These are phyloP conservation scores for Boechera divaricarpa DNA, from an alignment of 345 rosid genomes.

Conservation along the genomic window DNA sequence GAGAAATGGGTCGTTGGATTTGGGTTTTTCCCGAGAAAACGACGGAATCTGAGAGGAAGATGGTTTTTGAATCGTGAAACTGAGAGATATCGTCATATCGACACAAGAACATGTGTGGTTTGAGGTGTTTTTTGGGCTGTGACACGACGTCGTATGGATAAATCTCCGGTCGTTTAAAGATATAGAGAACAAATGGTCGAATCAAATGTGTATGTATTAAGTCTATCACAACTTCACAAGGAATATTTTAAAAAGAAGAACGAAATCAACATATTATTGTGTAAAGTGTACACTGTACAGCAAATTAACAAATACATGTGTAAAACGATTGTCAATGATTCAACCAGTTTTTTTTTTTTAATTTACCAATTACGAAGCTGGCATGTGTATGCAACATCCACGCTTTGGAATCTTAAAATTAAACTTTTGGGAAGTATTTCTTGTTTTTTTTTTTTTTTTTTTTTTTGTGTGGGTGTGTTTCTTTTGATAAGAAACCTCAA, in stretches of 20 bases:
- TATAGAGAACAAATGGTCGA: background rate
- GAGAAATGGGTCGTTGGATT: conserved; percentile 2
- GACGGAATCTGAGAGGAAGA: conserved; percentile 18
- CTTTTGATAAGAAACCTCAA: background rate
- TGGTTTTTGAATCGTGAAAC: conserved; percentile 2
- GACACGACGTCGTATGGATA: background rate
- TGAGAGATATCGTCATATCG: background rate
- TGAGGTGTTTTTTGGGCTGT: background rate
- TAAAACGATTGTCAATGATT: background rate
- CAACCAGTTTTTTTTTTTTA: background rate
- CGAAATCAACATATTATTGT: background rate
- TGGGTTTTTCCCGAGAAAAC: background rate
- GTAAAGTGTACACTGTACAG: too few relatives aligned
- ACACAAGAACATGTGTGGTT: conserved; percentile 22
- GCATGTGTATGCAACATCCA: background rate
- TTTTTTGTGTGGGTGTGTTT: background rate
- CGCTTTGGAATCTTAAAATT: background rate
- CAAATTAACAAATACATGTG: background rate
- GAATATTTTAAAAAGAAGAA: background rate
- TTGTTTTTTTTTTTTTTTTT: background rate
- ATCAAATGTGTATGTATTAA: background rate
- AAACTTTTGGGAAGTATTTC: background rate
- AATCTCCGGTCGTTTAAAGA: background rate
- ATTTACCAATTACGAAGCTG: too few relatives aligned
- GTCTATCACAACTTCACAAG: background rate